Evolutionary conservation across 139 green algal species (phyloP).

Genomic region (Penium margaritaceum): DNA sequence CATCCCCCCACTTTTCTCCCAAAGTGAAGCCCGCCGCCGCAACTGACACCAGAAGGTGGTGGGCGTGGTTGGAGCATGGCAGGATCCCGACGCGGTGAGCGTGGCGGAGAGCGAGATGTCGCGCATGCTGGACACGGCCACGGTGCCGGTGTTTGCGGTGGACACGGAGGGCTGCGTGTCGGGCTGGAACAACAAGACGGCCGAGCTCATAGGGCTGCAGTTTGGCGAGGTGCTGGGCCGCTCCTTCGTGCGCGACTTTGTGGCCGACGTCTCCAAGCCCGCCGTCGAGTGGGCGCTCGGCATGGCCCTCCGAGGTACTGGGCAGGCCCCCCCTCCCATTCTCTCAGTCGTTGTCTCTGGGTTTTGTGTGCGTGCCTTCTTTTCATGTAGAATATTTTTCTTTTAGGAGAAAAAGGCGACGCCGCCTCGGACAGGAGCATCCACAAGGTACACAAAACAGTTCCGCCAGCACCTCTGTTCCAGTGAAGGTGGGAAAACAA

Average conservation of each 20-base stretch:
- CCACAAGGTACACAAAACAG: no score
- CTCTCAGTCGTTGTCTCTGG: background rate
- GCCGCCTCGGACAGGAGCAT: no score
- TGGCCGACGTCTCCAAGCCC: background rate
- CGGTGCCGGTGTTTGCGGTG: constrained; percentile 32
- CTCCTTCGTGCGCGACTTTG: constrained; percentile 15
- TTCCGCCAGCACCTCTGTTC: no score
- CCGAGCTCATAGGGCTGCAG: constrained; percentile 23
- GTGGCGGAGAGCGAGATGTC: constrained; percentile 32
- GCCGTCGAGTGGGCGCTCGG: constrained; percentile 10
- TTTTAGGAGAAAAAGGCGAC: no score
- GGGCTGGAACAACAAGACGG: constrained; percentile 13
- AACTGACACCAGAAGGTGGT: no score
- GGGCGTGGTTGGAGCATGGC: no score
- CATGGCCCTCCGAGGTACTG: constrained; percentile 7
- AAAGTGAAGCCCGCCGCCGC: no score
- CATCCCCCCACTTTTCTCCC: no score
- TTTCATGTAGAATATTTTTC: background rate
- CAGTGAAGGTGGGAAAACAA: no score
- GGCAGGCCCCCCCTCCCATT: background rate
- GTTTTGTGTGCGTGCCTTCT: background rate
- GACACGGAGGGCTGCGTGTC: constrained; percentile 12
- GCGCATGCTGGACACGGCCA: constrained; percentile 34
- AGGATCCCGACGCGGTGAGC: constrained; percentile 32
- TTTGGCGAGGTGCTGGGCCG: constrained; percentile 13